Evolutionary conservation across 2,329 filamentous ascomycete genomes (phyloP).

Genomic region (Stagonosporopsis tanaceti): DNA sequence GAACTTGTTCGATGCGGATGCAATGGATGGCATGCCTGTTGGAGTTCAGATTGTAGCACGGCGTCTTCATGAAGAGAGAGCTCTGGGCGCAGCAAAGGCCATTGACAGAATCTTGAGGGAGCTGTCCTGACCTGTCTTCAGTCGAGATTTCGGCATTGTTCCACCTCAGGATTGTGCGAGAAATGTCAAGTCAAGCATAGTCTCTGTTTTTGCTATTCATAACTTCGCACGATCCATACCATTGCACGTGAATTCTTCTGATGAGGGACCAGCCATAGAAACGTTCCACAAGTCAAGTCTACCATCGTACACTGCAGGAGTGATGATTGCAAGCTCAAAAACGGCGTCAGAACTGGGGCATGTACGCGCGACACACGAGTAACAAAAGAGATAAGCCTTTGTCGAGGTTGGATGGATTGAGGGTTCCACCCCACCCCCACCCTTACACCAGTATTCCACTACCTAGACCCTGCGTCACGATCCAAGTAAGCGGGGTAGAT

Average conservation of each 20-base stretch:
- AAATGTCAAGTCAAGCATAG: too few relatives aligned
- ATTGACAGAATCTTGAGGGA: constrained; percentile 29
- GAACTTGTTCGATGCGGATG: constrained; percentile 46
- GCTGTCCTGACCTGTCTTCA: neutral
- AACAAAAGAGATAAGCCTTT: constrained; percentile 3
- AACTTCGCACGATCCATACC: too few relatives aligned
- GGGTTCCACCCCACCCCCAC: constrained; percentile 4
- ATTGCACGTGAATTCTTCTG: too few relatives aligned
- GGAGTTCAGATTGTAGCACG: constrained; percentile 49
- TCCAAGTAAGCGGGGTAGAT: constrained; percentile 13
- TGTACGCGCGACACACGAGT: neutral
- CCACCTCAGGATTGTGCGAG: neutral
- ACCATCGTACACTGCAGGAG: neutral
- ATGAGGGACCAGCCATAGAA: too few relatives aligned
- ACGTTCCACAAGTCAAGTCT: neutral
- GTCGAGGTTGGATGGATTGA: neutral
- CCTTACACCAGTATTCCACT: constrained; percentile 3
- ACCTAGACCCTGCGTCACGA: neutral
- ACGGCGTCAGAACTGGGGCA: neutral
- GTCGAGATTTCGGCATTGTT: too few relatives aligned
- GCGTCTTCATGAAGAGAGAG: constrained; percentile 50
- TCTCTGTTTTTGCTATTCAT: too few relatives aligned
- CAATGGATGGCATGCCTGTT: constrained; percentile 49
- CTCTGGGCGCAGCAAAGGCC: constrained; percentile 45
- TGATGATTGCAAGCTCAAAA: neutral